Conservation (phyloP, 2,329 filamentous ascomycete species). For the Colletotrichum sp. region DNA sequence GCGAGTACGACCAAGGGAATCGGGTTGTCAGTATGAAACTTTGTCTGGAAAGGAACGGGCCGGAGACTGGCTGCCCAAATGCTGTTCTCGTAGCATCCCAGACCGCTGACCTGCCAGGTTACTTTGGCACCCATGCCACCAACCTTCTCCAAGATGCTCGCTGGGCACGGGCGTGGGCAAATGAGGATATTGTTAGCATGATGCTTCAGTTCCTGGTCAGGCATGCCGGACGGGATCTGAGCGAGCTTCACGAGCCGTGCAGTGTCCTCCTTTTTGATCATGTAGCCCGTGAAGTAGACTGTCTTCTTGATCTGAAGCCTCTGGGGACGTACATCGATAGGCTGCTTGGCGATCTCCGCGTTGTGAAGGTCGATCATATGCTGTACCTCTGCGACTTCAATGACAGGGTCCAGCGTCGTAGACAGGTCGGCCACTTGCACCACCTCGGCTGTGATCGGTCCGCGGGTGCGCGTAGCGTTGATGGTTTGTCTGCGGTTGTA, state of each 20-base stretch:
- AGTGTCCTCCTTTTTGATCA: constrained; percentile 75
- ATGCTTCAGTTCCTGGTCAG: constrained; percentile 75
- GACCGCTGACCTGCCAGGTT: constrained; percentile 82
- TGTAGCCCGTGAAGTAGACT: constrained; percentile 91
- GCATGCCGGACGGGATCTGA: constrained; percentile 63
- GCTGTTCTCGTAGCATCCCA: constrained; percentile 76
- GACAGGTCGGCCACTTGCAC: constrained; percentile 83
- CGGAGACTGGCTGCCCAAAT: constrained; percentile 87
- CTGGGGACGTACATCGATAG: constrained; percentile 39
- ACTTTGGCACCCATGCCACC: constrained; percentile 86
- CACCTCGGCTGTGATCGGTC: constrained; percentile 77
- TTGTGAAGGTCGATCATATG: constrained; percentile 92
- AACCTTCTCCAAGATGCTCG: constrained; percentile 77
- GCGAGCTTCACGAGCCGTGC: constrained; percentile 75
- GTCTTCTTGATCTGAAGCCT: constrained; percentile 80
- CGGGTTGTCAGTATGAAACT: constrained; percentile 79
- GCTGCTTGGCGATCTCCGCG: constrained; percentile 46
- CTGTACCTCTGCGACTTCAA: constrained; percentile 84
- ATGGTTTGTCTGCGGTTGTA: constrained; percentile 67
- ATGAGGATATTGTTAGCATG: constrained; percentile 94
- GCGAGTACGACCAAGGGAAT: constrained; percentile 84
- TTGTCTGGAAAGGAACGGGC: constrained; percentile 70
- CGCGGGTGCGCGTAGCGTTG: constrained; percentile 54
- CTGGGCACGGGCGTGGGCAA: constrained; percentile 75
- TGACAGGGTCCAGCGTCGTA: constrained; percentile 75